Evolutionary conservation across 208 protist genomes (phyloP), one percentile per base, ranked within the genome.

Genomic region (Zelonia costaricensis): DNA sequence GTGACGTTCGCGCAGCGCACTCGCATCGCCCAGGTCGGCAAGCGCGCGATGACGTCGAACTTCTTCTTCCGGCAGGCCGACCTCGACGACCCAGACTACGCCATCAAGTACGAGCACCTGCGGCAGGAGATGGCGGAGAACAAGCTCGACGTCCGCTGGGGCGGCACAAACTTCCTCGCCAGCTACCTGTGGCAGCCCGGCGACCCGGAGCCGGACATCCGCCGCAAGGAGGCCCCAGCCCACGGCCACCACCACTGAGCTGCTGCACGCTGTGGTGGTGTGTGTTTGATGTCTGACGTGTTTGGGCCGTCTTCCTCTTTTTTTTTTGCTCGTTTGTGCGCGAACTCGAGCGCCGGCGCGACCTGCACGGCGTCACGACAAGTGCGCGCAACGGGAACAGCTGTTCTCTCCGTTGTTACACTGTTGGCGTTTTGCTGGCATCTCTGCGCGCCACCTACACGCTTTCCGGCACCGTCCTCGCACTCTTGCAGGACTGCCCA

Each of bases 171-270:
- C 73, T 96, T 88, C 58, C 52, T 96, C 20, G 86, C 87, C 27
- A 93, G 87, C 71, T 96, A 96, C 52, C 74, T 96, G 31, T 96
- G 90, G 90, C 66, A 90, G 75, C 90, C 86, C 0, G 84, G 86
- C 9, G 90, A 96, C 57, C 86, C 90, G 60, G 73, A 93, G 67
- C 90, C 90, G 18, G 90, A 96, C 57, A 82, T 93, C 54, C 86
- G 86, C 61, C 90, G 90, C 59, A 84, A 84, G 70, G 78, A 84
- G 49, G 66, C 78, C 9, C 86, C 86, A 0, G 52, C 64, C 23
- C 80, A 91, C 49, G 68, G 75, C n/a, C 47, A 68, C 18, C 49
- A 67, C 33, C 33, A 55, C 47, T 53, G 31, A 16, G 30, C 13
- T 28, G 40, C 6, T n/a, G 31, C 18, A 43, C 8, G 22, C 18